Base-by-base conservation (phyloP, 177 flowering plant genomes). In the Vitis hybrid region DNA sequence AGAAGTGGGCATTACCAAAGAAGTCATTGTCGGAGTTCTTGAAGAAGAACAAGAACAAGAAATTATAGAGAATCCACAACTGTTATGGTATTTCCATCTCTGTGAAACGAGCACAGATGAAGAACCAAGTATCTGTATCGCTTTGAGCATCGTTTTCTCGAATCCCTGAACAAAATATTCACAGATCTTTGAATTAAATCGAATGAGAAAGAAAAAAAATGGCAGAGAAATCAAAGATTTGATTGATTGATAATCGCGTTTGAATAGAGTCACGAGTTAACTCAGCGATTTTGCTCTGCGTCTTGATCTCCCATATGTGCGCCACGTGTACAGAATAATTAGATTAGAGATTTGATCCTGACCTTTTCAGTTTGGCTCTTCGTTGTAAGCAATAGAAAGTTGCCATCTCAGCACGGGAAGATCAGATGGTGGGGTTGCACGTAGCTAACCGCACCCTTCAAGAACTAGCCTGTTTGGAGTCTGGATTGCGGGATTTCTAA, bases 91-190 rank as follows among this genome's bases (percentile, higher is more conserved):
- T 74, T 73, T 83, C 78, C 80, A 82, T 72, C 76, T 73, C 38
- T 69, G 82, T 2, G 85, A 80, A 38, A 70, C 66, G 24, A 76
- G 72, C 58, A 82, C 86, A 59, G 82, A 74, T 11, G 85, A 77
- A 11, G 76, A 79, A 14, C 80, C 81, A 54, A 91, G 54, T 28
- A 81, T 67, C 55, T 87, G 91, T 62, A 87, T 68, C 4, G 87
- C 85, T 79, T 83, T 86, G 13, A 86, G 84, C 92, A 90, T 86
- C 81, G 13, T 72, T 51, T 57, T 13, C 31, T 5, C 15, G 44
- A 15, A 2, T 11, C 47, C 18, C 65, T 62, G 65, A 11, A 62
- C 38, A 22, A 38, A 38, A 38, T 38, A 38, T 38, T 38, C 47
- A 5, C 47, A 38, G 47, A 38, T 38, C 47, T 38, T 38, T 38